Base-by-base conservation (phyloP, 2,329 filamentous ascomycete genomes). In the Colletotrichum plurivorum region DNA sequence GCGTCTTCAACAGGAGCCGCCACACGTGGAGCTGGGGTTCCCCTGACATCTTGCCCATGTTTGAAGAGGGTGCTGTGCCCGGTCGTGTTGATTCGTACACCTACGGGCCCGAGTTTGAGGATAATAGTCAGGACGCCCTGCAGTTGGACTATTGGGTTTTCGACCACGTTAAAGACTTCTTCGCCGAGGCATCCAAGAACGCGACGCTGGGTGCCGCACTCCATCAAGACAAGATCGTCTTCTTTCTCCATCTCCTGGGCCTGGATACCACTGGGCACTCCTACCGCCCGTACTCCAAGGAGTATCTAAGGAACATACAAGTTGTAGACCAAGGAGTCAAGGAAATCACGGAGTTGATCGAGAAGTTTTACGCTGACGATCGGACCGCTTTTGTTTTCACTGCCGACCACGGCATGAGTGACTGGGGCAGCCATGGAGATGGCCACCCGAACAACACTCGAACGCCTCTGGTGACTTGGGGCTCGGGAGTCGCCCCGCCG, bases 11-110 rank as follows among this genome's bases (percentile, higher is more conserved):
- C 79, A 90, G 94, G 71, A 98, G 95, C 78, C 87, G 92, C 53
- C 97, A 99, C 82, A 99, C 97, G 8, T 99, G 96, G 96, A 97
- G 95, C 80, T 99, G 96, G 96, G 96, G 96, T 2, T 98, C 95
- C 77, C 96, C 96, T 1, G 96, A 99, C 81, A 99, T 99, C 75
- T 82, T 99, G 73, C 93, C 93, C 63, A 99, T 99, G 96, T 99
- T 99, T 78, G 91, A 97, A 77, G 88, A 94, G 66, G 96, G 96
- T n/a, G 95, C 96, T 25, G 90, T 93, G 10, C 92, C 93, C 0
- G 95, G 95, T 8, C 88, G 92, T 71, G 93, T 99, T 1, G 93
- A 98, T 79, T 92, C 94, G n/a, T 92, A 92, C 72, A 93, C 87
- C 68, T 99, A 99, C 77, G 89, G 88, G 10, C 87, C 92, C 45